Evolutionary conservation across 495 filamentous ascomycete genomes (phyloP).

Genomic region (Aspergillus mulundensis): DNA sequence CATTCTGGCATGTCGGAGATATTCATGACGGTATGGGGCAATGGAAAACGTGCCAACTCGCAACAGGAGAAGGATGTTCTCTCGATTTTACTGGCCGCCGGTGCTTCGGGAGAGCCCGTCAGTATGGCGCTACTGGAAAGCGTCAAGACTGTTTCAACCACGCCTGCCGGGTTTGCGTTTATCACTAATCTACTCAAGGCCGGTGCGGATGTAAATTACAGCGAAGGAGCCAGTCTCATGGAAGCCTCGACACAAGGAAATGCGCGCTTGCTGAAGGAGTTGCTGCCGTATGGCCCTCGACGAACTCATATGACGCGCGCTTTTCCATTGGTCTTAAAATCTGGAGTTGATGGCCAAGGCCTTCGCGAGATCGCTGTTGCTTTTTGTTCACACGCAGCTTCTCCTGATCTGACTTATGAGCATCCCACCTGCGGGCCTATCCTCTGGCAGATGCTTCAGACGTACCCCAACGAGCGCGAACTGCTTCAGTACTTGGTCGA

Average conservation of each 20-base stretch:
- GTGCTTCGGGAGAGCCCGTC: conserved; percentile 3
- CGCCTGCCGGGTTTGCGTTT: not conserved
- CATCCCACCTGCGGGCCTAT: conserved; percentile 1
- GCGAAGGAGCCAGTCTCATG: conserved; percentile 1
- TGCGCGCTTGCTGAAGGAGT: conserved; percentile 1
- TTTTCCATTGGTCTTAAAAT: conserved; percentile 5
- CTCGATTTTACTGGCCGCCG: not conserved
- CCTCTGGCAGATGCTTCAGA: conserved; percentile 1
- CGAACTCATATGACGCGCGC: not conserved
- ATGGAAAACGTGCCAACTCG: conserved; percentile 8
- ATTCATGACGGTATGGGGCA: conserved; percentile 6
- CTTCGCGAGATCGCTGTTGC: conserved; percentile 6
- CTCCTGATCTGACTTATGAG: conserved; percentile 6
- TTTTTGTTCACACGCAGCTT: conserved; percentile 7
- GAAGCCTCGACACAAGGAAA: conserved; percentile 3
- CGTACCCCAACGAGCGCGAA: conserved; percentile 6
- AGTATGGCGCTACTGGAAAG: conserved; percentile 8
- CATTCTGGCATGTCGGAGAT: not conserved
- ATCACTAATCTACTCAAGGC: conserved; percentile 5
- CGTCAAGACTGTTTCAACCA: not conserved
- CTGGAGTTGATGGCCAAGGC: not conserved
- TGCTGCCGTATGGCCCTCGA: not conserved
- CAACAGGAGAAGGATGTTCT: conserved; percentile 11
- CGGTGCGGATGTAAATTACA: conserved; percentile 12
- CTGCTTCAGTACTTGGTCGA: conserved; percentile 7